Base-by-base conservation (phyloP, 768 basidiomycete genomes). In the Cyclocybe aegerita region DNA sequence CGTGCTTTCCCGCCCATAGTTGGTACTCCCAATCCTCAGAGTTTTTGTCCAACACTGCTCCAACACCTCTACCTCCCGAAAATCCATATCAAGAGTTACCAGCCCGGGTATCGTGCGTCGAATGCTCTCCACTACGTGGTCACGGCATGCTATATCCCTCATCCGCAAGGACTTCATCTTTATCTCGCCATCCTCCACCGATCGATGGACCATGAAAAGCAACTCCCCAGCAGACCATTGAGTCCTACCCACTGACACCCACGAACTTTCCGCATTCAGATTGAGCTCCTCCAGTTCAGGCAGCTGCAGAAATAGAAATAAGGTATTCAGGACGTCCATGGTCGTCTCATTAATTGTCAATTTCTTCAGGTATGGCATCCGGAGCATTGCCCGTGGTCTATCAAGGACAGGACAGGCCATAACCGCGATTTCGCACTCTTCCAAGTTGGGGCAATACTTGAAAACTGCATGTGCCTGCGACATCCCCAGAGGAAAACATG, bases 331-430 rank as follows among this genome's bases (percentile, higher is more conserved):
- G 29, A 46, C 44, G 29, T 9, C 30, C n/a, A 43, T 34, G 15
- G 37, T 46, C n/a, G 50, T 52, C 39, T 52, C 50, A 23, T 32
- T 40, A n/a, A 52, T 41, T 9, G 39, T 52, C 16, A 52, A 29
- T 11, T 17, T 34, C 31, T 52, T 37, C 15, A 52, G 31, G 15
- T 30, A 31, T 7, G 38, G 31, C 39, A 46, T 37, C 5, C 43
- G 37, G 9, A 46, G 33, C 14, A 31, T 46, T 39, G 32, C 36
- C 32, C 39, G 39, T 10, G 34, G 30, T 39, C 29, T 34, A 14
- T 43, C 49, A 29, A 38, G 35, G 3, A 38, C 8, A 2, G 50
- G 43, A 12, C 38, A 52, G 31, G 38, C 39, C 9, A 33, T 42
- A 8, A 52, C 43, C 7, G 39, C 30, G 5, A 52, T 40, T 39